Base-by-base conservation (phyloP, 2,329 filamentous ascomycete genomes). In the Monilinia laxa region DNA sequence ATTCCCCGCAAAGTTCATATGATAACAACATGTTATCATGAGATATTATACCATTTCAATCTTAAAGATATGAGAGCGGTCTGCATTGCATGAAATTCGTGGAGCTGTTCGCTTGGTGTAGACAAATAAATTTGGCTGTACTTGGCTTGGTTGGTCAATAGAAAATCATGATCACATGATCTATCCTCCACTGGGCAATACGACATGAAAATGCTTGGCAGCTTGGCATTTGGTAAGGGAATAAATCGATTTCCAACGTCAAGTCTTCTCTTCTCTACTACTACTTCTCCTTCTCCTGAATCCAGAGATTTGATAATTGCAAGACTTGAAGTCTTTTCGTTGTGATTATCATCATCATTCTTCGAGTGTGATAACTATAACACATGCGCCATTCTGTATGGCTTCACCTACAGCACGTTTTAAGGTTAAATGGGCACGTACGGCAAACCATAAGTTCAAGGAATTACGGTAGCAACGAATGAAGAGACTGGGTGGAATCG, bases 11-110 rank as follows among this genome's bases (percentile, higher is more conserved):
- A 35, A 49, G n/a, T 52, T 47, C 42, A 47, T 53, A 40, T 54
- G 59, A 56, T 67, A 63, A 67, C 58, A 70, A 59, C 64, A 65
- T 70, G 64, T 54, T 67, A 67, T 57, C 56, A 16, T 62, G 28
- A 35, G 49, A 28, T 58, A 51, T 56, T 25, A 35, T 54, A 42
- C 45, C 47, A 62, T 31, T 47, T 62, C 35, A 38, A 42, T 42
- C 40, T 42, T 10, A 42, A 66, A 62, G 23, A 66, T 60, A 60
- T 45, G 53, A 65, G 35, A 45, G 64, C 54, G 64, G 64, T 60
- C 54, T 65, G 54, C 52, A 25, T 51, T 60, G 57, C 45, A 60
- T 38, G 23, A 18, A 38, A 60, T 60, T 60, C 57, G 58, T 60
- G 45, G 58, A 60, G 45, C 20, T 12, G 28, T 51, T 51, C 45